phyloP scores from a whole-genome alignment of 2,329 filamentous ascomycete genomes.

The Monilinia aucupariae region DNA sequence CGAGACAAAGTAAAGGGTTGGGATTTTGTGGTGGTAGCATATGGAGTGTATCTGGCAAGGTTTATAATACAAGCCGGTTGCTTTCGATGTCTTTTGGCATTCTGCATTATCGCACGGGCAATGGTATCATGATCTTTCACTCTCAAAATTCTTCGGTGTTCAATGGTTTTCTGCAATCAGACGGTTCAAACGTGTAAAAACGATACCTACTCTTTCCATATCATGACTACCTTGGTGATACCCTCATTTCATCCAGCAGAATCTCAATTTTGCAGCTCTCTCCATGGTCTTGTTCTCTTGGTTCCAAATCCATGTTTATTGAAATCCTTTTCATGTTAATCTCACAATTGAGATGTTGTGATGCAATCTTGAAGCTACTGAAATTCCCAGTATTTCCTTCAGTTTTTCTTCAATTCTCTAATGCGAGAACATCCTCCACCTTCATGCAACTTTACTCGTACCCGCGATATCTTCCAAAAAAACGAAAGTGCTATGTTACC shows the following conservation, averaged over 20 bases:
- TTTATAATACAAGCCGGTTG: conserved; percentile 34
- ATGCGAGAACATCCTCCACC: too few relatives aligned
- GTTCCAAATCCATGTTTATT: not conserved
- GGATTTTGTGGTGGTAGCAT: conserved; percentile 33
- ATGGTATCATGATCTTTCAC: conserved; percentile 35
- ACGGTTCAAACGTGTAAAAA: conserved; percentile 18
- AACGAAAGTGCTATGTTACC: not conserved
- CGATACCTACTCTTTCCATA: conserved; percentile 4
- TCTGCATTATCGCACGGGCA: conserved; percentile 35
- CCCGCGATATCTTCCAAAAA: not conserved
- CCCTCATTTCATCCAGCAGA: not conserved
- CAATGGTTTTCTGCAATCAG: conserved; percentile 18
- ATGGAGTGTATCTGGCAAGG: conserved; percentile 35
- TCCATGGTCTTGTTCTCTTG: not conserved
- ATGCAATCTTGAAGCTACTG: not conserved
- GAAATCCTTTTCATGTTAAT: not conserved
- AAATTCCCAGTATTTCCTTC: not conserved
- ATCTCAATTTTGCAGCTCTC: not conserved
- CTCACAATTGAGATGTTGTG: not conserved
- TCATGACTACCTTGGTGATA: conserved; percentile 2
- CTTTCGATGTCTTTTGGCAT: conserved; percentile 34
- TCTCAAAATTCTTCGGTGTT: conserved; percentile 18
- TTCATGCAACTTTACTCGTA: not conserved
- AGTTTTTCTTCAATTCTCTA: not conserved
- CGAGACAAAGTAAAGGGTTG: conserved; percentile 35